Evolutionary conservation across 768 basidiomycete genomes (phyloP).

Genomic region (Lentinula raphanica): DNA sequence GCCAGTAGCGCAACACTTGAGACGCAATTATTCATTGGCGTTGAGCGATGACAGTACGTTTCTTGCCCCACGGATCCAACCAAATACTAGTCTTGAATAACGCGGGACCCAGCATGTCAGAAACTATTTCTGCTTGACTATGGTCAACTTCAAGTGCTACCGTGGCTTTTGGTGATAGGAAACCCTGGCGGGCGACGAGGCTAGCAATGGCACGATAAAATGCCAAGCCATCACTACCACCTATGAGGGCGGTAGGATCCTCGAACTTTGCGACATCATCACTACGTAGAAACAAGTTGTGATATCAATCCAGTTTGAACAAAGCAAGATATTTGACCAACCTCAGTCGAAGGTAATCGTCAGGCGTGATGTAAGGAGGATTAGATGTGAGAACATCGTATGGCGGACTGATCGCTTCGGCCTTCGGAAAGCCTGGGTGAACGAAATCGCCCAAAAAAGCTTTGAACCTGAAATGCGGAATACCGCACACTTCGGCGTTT

Average conservation of each 20-base stretch:
- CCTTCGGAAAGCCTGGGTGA: slow-evolving; percentile 36
- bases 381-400: slow-evolving; percentile 82
- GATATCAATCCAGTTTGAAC: neutral
- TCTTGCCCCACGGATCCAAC: slow-evolving; percentile 75
- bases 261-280: slow-evolving; percentile 73
- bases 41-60: slow-evolving; percentile 64
- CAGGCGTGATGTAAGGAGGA: slow-evolving; percentile 77
- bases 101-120: slow-evolving; percentile 46
- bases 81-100: slow-evolving; percentile 57
- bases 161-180: slow-evolving; percentile 48
- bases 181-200: slow-evolving; percentile 44
- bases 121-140: slow-evolving; percentile 61
- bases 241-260: slow-evolving; percentile 76
- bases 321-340: neutral
- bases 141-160: slow-evolving; percentile 80
- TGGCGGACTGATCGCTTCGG: slow-evolving; percentile 31
- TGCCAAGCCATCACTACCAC: slow-evolving; percentile 56
- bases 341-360: slow-evolving; percentile 53
- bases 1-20: too few relatives aligned
- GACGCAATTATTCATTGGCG: slow-evolving; percentile 22
- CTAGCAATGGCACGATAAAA: slow-evolving; percentile 72
- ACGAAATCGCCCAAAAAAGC: slow-evolving; percentile 38
- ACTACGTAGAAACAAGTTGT: slow-evolving; percentile 21
- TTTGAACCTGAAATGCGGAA: slow-evolving; percentile 28
- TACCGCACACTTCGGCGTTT: slow-evolving; percentile 39